phyloP scores from a whole-genome alignment of 345 rosid genomes.

The Brassica incana region DNA sequence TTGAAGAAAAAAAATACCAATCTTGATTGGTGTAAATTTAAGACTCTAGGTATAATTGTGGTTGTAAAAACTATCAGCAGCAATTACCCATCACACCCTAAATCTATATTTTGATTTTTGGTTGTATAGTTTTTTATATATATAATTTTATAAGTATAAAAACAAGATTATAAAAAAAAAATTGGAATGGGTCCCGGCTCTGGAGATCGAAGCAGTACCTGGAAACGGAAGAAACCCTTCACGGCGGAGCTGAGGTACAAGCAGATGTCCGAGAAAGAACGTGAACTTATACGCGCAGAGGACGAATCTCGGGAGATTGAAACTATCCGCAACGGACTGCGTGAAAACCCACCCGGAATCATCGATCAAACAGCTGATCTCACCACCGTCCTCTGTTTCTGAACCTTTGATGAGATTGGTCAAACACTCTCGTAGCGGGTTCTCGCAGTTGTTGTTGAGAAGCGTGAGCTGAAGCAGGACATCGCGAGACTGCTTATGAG shows the following conservation, averaged over 20 bases:
- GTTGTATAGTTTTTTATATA: no score
- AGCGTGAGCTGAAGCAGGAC: conserved; percentile 33
- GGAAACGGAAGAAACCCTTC: conserved; percentile 31
- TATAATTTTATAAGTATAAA: no score
- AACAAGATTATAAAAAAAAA: no score
- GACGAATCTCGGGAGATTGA: conserved; percentile 27
- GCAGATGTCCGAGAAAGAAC: conserved; percentile 29
- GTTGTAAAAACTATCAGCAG: no score
- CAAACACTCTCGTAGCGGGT: conserved; percentile 26
- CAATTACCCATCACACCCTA: no score
- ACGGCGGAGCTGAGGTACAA: conserved; percentile 35
- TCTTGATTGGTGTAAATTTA: no score
- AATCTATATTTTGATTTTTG: no score
- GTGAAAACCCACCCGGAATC: conserved; percentile 39
- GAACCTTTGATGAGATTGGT: conserved; percentile 30
- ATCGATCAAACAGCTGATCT: conserved; percentile 28
- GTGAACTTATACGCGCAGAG: conserved; percentile 32
- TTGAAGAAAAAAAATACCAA: no score
- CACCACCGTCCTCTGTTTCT: conserved; percentile 7
- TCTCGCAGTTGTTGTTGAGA: conserved; percentile 18
- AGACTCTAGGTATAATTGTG: no score
- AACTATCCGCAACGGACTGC: conserved; percentile 24
- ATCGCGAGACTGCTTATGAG: conserved; percentile 29
- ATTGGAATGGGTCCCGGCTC: no score
- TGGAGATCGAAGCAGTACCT: conserved; percentile 15